Evolutionary conservation across 495 filamentous ascomycete species (phyloP).

Genomic region (Penicillium coffeae): DNA sequence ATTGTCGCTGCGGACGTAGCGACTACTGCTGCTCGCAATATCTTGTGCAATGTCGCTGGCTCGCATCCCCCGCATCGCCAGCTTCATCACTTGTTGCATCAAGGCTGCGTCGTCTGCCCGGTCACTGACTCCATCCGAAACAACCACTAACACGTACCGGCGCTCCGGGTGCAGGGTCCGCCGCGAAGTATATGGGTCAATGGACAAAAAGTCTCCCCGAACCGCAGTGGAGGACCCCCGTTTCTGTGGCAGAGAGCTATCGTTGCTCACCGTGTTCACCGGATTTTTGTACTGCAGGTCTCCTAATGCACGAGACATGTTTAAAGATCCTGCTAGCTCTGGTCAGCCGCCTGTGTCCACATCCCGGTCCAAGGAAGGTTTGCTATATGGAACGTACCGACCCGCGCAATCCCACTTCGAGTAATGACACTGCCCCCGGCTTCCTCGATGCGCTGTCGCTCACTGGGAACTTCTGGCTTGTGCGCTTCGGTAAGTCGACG

Average conservation of each 20-base stretch:
- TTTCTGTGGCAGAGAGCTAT: background rate
- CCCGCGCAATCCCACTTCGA: constrained; percentile 23
- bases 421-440: constrained; percentile 32
- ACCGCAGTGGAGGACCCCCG: constrained; percentile 15
- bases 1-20: constrained; percentile 27
- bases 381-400: constrained; percentile 24
- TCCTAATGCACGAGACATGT: constrained; percentile 44
- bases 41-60: constrained; percentile 31
- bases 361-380: background rate
- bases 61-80: constrained; percentile 28
- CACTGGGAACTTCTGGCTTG: constrained; percentile 31
- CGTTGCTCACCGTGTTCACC: constrained; percentile 24
- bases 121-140: constrained; percentile 34
- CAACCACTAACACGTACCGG: constrained; percentile 30
- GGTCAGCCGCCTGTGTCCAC: background rate
- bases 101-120: constrained; percentile 24
- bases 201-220: constrained; percentile 33
- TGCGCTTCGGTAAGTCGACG: constrained; percentile 34
- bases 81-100: constrained; percentile 33
- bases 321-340: constrained; percentile 27
- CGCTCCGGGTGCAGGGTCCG: constrained; percentile 18
- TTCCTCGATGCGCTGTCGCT: constrained; percentile 32
- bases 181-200: constrained; percentile 28
- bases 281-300: constrained; percentile 44
- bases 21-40: constrained; percentile 16